A percentile compares a stretch with the other conserved stretches of the same genome.
phyloP scores from a whole-genome alignment of 2,329 filamentous ascomycete genomes.

The Colletotrichum sp. region DNA sequence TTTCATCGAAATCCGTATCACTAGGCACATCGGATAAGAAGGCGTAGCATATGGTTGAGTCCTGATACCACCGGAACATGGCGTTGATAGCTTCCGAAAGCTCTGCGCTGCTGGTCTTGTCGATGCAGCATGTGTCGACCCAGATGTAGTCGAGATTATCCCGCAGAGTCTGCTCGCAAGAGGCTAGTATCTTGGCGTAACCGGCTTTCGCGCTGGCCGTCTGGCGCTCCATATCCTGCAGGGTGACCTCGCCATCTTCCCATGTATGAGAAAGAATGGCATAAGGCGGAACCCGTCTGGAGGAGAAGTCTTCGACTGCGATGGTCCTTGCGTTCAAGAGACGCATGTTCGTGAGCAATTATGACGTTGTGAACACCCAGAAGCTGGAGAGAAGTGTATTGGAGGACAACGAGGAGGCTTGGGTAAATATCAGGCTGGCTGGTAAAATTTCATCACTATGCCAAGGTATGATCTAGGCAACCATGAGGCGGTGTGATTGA shows the following conservation, averaged over 20 bases:
- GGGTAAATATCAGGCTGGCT: no score
- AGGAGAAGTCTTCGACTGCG: constrained; percentile 23
- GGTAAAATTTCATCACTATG: no score
- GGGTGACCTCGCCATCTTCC: constrained; percentile 31
- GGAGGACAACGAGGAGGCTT: no score
- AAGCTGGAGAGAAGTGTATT: no score
- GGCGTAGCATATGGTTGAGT: background rate
- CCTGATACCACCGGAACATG: constrained; percentile 12
- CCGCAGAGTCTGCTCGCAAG: constrained; percentile 17
- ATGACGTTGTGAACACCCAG: no score
- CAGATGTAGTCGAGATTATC: background rate
- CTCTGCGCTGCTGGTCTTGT: constrained; percentile 12
- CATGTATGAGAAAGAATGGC: constrained; percentile 42
- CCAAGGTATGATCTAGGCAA: no score
- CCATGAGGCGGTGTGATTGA: no score
- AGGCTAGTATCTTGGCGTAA: constrained; percentile 26
- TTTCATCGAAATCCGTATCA: background rate
- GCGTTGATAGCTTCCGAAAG: constrained; percentile 11
- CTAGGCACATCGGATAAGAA: constrained; percentile 3
- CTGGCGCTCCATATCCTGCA: constrained; percentile 24
- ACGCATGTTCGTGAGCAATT: constrained; percentile 23
- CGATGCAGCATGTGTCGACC: constrained; percentile 23
- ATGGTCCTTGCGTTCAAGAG: constrained; percentile 26
- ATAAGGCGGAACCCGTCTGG: constrained; percentile 25
- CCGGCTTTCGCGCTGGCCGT: background rate